Percentiles rank a stretch among this genome's conserved stretches.
Conservation (phyloP, 1,284 basidiomycete genomes). For the Erythrobasidium hasegawianum region DNA sequence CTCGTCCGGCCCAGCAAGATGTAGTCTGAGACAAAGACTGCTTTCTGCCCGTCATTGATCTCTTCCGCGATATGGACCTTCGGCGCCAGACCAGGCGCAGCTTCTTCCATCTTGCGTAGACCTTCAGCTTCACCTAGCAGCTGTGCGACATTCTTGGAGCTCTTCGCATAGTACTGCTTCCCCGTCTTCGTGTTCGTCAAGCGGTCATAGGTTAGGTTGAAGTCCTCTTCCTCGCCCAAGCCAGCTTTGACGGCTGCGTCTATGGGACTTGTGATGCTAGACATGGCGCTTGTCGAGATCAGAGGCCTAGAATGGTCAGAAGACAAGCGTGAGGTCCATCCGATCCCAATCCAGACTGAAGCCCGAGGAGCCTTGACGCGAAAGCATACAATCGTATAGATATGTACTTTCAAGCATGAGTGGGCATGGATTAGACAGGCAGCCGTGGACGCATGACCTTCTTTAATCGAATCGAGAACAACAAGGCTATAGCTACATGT, state of each 20-base stretch:
- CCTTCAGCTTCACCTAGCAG: constrained; percentile 69
- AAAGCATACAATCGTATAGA: no score
- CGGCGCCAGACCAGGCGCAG: constrained; percentile 68
- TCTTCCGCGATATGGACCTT: constrained; percentile 58
- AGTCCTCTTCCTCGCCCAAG: constrained; percentile 10
- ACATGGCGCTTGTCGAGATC: no score
- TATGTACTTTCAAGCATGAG: no score
- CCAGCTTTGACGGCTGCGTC: constrained; percentile 26
- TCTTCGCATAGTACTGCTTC: constrained; percentile 19
- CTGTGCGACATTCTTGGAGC: constrained; percentile 54
- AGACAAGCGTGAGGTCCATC: no score
- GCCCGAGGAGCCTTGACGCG: no score
- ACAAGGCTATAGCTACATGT: no score
- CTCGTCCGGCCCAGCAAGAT: constrained; percentile 58
- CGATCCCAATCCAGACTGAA: no score
- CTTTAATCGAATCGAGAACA: no score
- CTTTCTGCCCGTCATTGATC: constrained; percentile 46
- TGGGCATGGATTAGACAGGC: no score
- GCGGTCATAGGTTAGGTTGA: constrained; percentile 8
- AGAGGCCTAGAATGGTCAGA: no score
- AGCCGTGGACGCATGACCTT: no score
- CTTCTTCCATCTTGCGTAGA: constrained; percentile 60
- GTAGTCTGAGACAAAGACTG: constrained; percentile 68
- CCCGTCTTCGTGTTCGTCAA: constrained; percentile 8
- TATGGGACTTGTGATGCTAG: neutral